Percentiles rank a stretch among this genome's conserved stretches.
These are phyloP conservation scores for Fusarium concolor DNA, from an alignment of 2,329 filamentous ascomycete species.

Conservation along the genomic window DNA sequence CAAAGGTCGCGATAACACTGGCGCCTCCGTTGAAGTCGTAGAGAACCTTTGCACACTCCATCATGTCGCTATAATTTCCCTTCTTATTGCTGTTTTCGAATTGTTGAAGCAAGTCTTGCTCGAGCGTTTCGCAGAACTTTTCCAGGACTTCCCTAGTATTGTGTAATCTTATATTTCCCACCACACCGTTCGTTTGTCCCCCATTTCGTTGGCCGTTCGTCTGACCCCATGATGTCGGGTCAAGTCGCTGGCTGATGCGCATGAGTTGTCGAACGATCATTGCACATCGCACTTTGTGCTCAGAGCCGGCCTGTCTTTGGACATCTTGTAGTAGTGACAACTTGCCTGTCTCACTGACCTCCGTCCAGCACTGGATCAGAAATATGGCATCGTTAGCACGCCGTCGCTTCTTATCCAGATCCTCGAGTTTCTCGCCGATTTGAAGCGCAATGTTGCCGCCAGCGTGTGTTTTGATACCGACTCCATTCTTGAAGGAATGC, in stretches of 20 bases:
- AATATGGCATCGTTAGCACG: slow-evolving; percentile 94
- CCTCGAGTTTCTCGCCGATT: slow-evolving; percentile 93
- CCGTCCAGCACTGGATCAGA: slow-evolving; percentile 95
- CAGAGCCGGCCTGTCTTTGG: slow-evolving; percentile 82
- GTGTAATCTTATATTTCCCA: slow-evolving; percentile 57
- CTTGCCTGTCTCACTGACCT: slow-evolving; percentile 90
- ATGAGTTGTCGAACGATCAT: slow-evolving; percentile 93
- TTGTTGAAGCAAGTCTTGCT: slow-evolving; percentile 94
- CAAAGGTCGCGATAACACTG: slow-evolving; percentile 94
- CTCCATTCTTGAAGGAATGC: slow-evolving; percentile 52
- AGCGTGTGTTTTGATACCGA: slow-evolving; percentile 57
- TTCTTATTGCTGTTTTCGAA: slow-evolving; percentile 97
- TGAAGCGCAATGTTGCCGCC: slow-evolving; percentile 93
- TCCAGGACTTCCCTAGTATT: slow-evolving; percentile 92
- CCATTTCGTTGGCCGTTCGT: slow-evolving; percentile 67
- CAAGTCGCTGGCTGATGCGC: slow-evolving; percentile 91
- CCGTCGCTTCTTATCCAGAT: slow-evolving; percentile 90
- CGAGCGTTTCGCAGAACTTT: slow-evolving; percentile 94
- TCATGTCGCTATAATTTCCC: slow-evolving; percentile 98
- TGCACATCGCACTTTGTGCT: slow-evolving; percentile 94
- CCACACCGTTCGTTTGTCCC: slow-evolving; percentile 58
- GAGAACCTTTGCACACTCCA: slow-evolving; percentile 92
- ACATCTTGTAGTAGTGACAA: slow-evolving; percentile 90
- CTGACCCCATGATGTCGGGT: slow-evolving; percentile 78
- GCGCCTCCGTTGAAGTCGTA: slow-evolving; percentile 96